Conservation (phyloP, 345 rosid species). For the Dipteronia sinensis region DNA sequence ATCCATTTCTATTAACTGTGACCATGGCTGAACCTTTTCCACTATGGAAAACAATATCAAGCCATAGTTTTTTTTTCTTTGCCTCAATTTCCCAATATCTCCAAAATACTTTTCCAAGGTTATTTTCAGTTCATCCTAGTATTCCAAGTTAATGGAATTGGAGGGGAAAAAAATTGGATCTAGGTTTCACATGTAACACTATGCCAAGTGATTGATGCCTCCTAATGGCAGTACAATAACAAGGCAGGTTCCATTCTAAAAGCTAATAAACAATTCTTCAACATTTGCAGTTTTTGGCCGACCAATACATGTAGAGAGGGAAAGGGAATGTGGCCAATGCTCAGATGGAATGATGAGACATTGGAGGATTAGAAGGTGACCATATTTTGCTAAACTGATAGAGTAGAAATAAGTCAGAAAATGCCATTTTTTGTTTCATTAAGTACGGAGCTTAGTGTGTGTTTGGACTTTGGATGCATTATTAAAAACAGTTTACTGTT, state of each 20-base stretch:
- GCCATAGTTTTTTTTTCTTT: not conserved
- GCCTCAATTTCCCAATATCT: constrained; percentile 1
- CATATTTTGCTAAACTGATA: not conserved
- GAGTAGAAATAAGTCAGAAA: not conserved
- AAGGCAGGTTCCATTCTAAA: not conserved
- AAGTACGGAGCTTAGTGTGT: not conserved
- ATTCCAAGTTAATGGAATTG: not conserved
- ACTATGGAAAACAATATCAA: not conserved
- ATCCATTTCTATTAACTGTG: not conserved
- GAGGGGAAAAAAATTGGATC: not conserved
- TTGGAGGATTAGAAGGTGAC: not conserved
- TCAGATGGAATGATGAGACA: not conserved
- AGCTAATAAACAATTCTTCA: not conserved
- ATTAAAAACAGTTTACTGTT: not conserved
- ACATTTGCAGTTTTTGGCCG: not conserved
- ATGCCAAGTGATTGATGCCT: not conserved
- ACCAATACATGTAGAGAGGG: not conserved
- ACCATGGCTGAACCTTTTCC: not conserved
- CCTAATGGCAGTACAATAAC: not conserved
- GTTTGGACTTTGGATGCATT: not conserved
- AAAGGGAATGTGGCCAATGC: not conserved
- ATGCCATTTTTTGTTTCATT: not conserved
- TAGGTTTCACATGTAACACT: not conserved
- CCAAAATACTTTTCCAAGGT: not conserved
- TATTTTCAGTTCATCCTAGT: constrained; percentile 8